Evolutionary conservation across 768 basidiomycete species (phyloP).

Genomic region (Suillus cothurnatus): DNA sequence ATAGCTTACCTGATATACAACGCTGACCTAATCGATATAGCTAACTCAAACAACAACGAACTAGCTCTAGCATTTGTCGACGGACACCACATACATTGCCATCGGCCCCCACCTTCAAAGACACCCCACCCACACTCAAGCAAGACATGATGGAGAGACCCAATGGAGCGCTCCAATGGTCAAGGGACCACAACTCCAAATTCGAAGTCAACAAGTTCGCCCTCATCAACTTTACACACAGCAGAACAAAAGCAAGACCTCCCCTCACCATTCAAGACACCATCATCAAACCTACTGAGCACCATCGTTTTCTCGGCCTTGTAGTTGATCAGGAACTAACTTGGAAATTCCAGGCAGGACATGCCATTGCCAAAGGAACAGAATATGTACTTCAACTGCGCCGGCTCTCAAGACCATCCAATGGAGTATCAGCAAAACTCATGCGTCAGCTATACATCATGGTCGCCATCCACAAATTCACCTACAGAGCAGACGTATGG

Average conservation of each 20-base stretch:
- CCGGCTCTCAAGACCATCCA: not conserved
- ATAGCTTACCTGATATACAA: conserved; percentile 30
- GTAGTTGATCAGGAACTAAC: conserved; percentile 9
- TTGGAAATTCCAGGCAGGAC: not conserved
- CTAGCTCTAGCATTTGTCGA: conserved; percentile 29
- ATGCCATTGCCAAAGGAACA: not conserved
- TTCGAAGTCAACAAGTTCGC: conserved; percentile 17
- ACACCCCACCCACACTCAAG: conserved; percentile 20
- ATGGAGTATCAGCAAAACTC: not conserved
- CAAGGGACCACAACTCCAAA: not conserved
- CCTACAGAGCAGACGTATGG: not conserved
- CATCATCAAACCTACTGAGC: not conserved
- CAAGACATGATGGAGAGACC: conserved; percentile 27
- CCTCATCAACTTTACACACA: conserved; percentile 2
- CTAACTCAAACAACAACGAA: conserved; percentile 18
- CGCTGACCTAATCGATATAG: conserved; percentile 18
- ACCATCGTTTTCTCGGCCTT: conserved; percentile 4
- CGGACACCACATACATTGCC: conserved; percentile 28
- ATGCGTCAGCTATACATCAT: not conserved
- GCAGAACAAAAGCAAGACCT: not conserved
- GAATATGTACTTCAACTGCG: not conserved
- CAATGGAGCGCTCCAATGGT: conserved; percentile 9
- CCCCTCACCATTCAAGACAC: not conserved
- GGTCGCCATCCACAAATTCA: too few species aligned
- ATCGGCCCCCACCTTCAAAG: conserved; percentile 19